Percentiles rank a stretch among this genome's conserved stretches.
These are phyloP conservation scores for Cicer yamashitae DNA, from an alignment of 306 rosid species.

Conservation along the genomic window DNA sequence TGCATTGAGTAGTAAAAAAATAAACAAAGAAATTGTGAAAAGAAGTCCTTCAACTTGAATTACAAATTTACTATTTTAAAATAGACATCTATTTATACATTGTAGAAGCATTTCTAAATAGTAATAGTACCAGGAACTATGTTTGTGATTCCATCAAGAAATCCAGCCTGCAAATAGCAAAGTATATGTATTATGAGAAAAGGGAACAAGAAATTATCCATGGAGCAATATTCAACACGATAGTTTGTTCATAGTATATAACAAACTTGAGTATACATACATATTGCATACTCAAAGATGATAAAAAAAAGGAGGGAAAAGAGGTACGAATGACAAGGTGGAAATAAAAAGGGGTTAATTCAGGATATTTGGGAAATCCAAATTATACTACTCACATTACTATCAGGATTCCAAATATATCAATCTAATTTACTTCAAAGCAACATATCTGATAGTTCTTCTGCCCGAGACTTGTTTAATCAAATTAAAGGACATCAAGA, in stretches of 20 bases:
- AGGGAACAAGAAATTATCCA: constrained; percentile 27
- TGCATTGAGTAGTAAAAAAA: constrained; percentile 45
- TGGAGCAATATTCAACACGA: constrained; percentile 37
- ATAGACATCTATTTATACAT: constrained; percentile 18
- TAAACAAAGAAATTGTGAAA: constrained; percentile 28
- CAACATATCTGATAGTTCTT: neutral
- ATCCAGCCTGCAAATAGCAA: constrained; percentile 78
- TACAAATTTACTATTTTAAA: neutral
- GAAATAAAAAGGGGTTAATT: constrained; percentile 11
- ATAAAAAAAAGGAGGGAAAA: neutral
- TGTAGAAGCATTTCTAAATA: constrained; percentile 32
- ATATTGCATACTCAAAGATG: constrained; percentile 1
- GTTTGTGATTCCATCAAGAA: constrained; percentile 87
- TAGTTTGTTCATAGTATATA: neutral
- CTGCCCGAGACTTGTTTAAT: constrained; percentile 9
- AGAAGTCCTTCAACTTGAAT: constrained; percentile 29
- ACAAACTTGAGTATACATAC: constrained; percentile 9
- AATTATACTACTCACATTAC: neutral
- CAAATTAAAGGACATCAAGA: neutral
- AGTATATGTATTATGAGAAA: constrained; percentile 32
- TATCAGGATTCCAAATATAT: constrained; percentile 4
- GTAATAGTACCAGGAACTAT: constrained; percentile 86
- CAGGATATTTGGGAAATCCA: neutral
- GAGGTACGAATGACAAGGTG: neutral
- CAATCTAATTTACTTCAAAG: constrained; percentile 1